phyloP scores from a whole-genome alignment of 768 basidiomycete genomes.

The Boletus fagicola region DNA sequence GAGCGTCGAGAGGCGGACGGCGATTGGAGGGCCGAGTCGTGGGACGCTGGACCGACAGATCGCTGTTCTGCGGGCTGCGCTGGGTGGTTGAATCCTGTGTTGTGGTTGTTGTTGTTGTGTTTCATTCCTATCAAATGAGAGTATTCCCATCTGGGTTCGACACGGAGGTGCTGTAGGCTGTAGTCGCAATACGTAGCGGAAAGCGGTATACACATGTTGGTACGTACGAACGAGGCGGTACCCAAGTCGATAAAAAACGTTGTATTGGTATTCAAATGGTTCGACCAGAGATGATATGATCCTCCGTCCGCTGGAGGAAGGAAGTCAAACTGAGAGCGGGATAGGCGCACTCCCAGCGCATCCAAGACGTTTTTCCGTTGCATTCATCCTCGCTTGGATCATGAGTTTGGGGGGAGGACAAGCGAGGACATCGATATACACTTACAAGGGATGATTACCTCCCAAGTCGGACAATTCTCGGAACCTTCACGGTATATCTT shows the following conservation, averaged over 20 bases:
- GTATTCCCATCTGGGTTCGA: not conserved
- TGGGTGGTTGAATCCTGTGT: constrained; percentile 34
- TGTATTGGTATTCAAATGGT: not conserved
- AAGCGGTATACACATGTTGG: not conserved
- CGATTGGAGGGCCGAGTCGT: constrained; percentile 89
- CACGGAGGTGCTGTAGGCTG: not conserved
- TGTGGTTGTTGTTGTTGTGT: too few species aligned
- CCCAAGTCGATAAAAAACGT: not conserved
- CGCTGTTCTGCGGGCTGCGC: constrained; percentile 60
- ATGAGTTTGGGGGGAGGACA: too few species aligned
- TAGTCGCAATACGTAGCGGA: not conserved
- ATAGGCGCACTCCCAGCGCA: too few species aligned
- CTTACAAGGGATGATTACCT: too few species aligned
- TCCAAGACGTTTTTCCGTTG: too few species aligned
- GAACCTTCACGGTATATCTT: too few species aligned
- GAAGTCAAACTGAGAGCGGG: too few species aligned
- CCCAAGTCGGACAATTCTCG: too few species aligned
- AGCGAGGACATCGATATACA: too few species aligned
- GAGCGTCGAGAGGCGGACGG: constrained; percentile 86
- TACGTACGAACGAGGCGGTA: not conserved
- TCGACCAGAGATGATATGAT: too few species aligned
- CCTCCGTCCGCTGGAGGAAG: too few species aligned
- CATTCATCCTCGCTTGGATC: too few species aligned
- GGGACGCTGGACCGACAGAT: constrained; percentile 87
- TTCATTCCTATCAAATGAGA: not conserved